Evolutionary conservation across 768 basidiomycete genomes (phyloP), one percentile per base, ranked within the genome.

Genomic region (Amanita thiersii): DNA sequence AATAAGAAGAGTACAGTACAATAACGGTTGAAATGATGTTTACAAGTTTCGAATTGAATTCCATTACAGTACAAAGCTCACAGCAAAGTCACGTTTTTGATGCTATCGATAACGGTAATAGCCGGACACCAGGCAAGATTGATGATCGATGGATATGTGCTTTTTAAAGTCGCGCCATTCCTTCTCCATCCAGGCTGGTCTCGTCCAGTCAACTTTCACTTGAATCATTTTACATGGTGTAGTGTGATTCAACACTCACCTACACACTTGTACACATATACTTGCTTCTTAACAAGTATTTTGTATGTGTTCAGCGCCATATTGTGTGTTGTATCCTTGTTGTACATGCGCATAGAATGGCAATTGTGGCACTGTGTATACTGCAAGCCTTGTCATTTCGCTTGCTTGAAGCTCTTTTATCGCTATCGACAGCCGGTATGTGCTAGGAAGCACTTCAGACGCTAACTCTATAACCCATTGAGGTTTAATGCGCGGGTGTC

Each of bases 21-120:
- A n/a, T n/a, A n/a, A n/a, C n/a, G n/a, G n/a, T n/a, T n/a, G n/a
- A n/a, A n/a, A n/a, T n/a, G n/a, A n/a, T n/a, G n/a, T n/a, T n/a
- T n/a, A n/a, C n/a, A n/a, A n/a, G n/a, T n/a, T n/a, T n/a, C n/a
- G n/a, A n/a, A n/a, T n/a, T n/a, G n/a, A n/a, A n/a, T n/a, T n/a
- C n/a, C n/a, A n/a, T n/a, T n/a, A n/a, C n/a, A n/a, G n/a, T n/a
- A n/a, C n/a, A n/a, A n/a, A n/a, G n/a, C n/a, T n/a, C n/a, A 6
- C 5, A 15, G 9, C 11, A n/a, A 19, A 12, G 15, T 37, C 28
- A 40, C n/a, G 10, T 4, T 23, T 14, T 15, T 46, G 42, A 38
- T 43, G 19, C 10, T 36, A 42, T 47, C 40, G 46, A 47, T 47
- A 38, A 39, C 40, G 34, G 37, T 35, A 44, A 41, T 34, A 7